These are phyloP conservation scores for Backusella luteola DNA, from an alignment of 192 early-diverging fungal species.

Conservation along the genomic window DNA sequence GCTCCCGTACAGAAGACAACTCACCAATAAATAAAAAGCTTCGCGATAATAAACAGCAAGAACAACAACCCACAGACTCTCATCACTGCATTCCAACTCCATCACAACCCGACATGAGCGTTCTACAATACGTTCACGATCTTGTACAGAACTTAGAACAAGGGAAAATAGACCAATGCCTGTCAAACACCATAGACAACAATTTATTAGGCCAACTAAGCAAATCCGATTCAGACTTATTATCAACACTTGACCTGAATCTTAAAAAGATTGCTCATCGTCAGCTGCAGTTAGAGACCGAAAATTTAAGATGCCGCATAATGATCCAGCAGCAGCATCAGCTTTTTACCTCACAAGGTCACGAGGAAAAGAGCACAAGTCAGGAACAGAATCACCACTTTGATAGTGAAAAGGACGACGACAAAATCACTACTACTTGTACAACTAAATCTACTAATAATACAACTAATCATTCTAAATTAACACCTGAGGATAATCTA, in stretches of 20 bases:
- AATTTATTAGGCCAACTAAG: constrained; percentile 17
- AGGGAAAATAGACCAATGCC: constrained; percentile 6
- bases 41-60: constrained; percentile 9
- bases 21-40: constrained; percentile 12
- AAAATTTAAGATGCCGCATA: constrained; percentile 32
- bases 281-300: constrained; percentile 29
- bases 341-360: constrained; percentile 11
- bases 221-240: constrained; percentile 7
- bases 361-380: constrained; percentile 10
- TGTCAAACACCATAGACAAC: neutral
- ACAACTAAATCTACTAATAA: neutral
- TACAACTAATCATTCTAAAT: neutral
- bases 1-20: constrained; percentile 5
- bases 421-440: neutral
- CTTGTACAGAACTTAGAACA: constrained; percentile 13
- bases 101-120: constrained; percentile 1
- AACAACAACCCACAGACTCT: neutral
- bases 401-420: neutral
- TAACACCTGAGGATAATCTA: constrained; percentile 30
- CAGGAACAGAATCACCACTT: neutral
- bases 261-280: constrained; percentile 29
- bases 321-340: constrained; percentile 29
- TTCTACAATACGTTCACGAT: constrained; percentile 10
- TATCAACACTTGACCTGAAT: constrained; percentile 11
- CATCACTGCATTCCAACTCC: neutral